Evolutionary conservation across 140 eudicot genomes (phyloP).

Genomic region (Oenanthe javanica): DNA sequence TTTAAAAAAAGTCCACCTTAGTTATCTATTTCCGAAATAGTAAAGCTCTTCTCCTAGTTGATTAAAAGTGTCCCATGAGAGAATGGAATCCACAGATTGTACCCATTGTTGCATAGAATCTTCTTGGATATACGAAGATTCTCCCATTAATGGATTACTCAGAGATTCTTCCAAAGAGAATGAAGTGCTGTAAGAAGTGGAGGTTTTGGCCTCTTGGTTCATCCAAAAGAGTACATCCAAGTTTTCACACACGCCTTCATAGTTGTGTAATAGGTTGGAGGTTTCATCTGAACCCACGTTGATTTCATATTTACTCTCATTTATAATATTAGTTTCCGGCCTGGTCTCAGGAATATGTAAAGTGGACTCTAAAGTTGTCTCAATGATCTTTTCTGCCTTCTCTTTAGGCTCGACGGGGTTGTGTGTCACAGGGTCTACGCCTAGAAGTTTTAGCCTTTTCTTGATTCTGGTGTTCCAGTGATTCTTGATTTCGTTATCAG

Average conservation of each 20-base stretch:
- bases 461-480: constrained; percentile 84
- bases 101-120: constrained; percentile 18
- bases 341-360: neutral
- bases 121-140: constrained; percentile 5
- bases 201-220: constrained; percentile 20
- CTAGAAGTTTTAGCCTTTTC: constrained; percentile 57
- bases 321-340: constrained; percentile 12
- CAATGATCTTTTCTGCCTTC: constrained; percentile 13
- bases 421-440: constrained; percentile 45
- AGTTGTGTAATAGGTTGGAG: constrained; percentile 1
- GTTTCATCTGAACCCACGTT: constrained; percentile 5
- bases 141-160: constrained; percentile 7
- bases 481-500: constrained; percentile 77
- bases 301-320: constrained; percentile 9
- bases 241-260: constrained; percentile 14
- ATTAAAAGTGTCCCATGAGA: constrained; percentile 19
- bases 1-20: neutral
- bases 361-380: neutral
- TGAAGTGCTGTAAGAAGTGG: constrained; percentile 17
- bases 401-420: constrained; percentile 32
- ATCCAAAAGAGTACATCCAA: constrained; percentile 22
- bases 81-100: constrained; percentile 13
- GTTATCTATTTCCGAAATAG: constrained; percentile 6
- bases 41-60: constrained; percentile 12
- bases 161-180: constrained; percentile 25